Base-by-base conservation (phyloP, 148 eudicot genomes). In the Rhododendron vialii region DNA sequence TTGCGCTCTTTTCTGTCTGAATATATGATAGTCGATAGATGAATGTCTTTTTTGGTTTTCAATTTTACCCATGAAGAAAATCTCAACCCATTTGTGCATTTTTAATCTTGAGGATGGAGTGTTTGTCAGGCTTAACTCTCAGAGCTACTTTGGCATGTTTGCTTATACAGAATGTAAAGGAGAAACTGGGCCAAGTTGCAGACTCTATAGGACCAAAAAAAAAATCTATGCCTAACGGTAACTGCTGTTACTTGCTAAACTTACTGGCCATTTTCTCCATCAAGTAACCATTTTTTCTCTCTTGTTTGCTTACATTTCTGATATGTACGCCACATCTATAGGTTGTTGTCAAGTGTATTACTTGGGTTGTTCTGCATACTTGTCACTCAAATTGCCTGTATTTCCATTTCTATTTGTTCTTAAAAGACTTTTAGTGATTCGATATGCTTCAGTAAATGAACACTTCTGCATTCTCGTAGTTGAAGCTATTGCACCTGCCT, bases 151-250 rank as follows among this genome's bases (percentile, higher is more conserved):
- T 85, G 71, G 26, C 71, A 22, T 80, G 18, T 57, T 84, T 28
- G 80, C 35, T 83, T 75, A 45, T 91, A 78, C 93, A 95, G 98
- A 90, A 85, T 86, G 91, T 94, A 78, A 94, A 92, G 88, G 99
- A 95, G 65, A 95, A 92, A 86, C 63, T 95, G 89, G 86, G 59
- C 86, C 96, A 93, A 89, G 98, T 94, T 84, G 93, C 94, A 80
- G 91, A 94, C 61, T 91, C 98, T 36, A 86, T 90, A 82, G 95
- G 93, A 65, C 92, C 87, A 83, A 41, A 41, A 41, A 41, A 41
- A 6, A 41, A 41, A 41, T 69, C 91, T 83, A 9, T 82, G 82
- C 50, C 93, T 53, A 90, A 84, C 74, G 91, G 98, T 96, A 91
- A 82, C 78, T 85, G 50, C 22, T 63, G 53, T 61, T 53, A 75